Base-by-base conservation (phyloP, 495 filamentous ascomycete genomes). In the Paragyromitra xinjiangensis region DNA sequence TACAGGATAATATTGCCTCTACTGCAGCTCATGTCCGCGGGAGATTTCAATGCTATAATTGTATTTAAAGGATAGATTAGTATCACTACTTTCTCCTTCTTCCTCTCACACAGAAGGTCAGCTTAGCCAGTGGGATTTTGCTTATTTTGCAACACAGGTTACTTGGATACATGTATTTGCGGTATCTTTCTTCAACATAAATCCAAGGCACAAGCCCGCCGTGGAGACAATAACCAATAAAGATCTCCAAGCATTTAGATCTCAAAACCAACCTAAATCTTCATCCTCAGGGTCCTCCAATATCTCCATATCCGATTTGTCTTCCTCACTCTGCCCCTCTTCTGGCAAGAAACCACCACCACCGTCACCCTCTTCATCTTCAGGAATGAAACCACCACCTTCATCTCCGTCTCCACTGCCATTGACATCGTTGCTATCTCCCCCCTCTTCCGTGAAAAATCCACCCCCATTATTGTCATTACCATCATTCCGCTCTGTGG, bases 391-490 rank as follows among this genome's bases (percentile, higher is more conserved):
- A 9, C 83, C 85, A 34, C 85, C 85, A 62, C 64, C 65, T 1
- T 42, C 73, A 39, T 51, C 65, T 42, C 55, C 48, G 7, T 19
- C 5, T 16, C 3, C 16, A n/a, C 24, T 50, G 8, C 11, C 16
- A 48, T 48, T 48, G 16, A 3, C 44, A 16, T 16, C 42, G 40
- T 63, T n/a, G n/a, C 34, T 44, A 59, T 12, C n/a, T 42, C 83
- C 84, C 9, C 83, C 84, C 68, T 86, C 82, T 8, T 88, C 88
- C 79, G 84, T 87, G 16, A 87, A 77, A 71, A 87, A 88, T 0
- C 87, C 65, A n/a, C 16, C 58, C 8, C 12, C 24, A 56, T 26
- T 56, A 22, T 56, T 8, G 53, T 9, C 48, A 53, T 64, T 16
- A 34, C 39, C 55, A 62, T 12, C 34, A 39, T 83, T 83, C 16